A percentile compares a stretch with the other conserved stretches of the same genome.
These are phyloP conservation scores for Juglanconis oblonga DNA, from an alignment of 2,329 filamentous ascomycete genomes.

Conservation along the genomic window DNA sequence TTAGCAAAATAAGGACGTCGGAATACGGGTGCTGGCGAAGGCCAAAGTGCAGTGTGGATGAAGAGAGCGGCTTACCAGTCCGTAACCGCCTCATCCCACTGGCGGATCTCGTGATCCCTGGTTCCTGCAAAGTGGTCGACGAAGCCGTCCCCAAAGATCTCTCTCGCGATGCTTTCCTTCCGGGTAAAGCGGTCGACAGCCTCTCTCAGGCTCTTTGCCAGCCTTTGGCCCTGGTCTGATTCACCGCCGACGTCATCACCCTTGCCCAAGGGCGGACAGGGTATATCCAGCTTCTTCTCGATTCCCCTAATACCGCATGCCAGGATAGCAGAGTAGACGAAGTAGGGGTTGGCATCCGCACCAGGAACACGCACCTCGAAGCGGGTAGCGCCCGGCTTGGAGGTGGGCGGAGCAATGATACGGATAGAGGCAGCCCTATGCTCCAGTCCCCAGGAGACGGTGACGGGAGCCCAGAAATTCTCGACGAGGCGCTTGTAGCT, in stretches of 20 bases:
- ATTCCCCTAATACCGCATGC: conserved; percentile 88
- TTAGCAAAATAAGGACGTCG: conserved; percentile 20
- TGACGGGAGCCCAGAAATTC: conserved; percentile 98
- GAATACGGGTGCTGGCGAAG: background rate
- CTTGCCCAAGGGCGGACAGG: conserved; percentile 77
- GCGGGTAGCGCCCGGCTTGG: conserved; percentile 79
- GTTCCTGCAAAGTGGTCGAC: conserved; percentile 95
- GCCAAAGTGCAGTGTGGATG: background rate
- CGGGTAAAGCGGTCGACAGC: conserved; percentile 76
- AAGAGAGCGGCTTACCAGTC: conserved; percentile 73
- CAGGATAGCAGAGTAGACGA: conserved; percentile 81
- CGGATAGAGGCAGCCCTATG: conserved; percentile 90
- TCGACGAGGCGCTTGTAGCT: conserved; percentile 97
- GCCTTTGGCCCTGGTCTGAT: conserved; percentile 67
- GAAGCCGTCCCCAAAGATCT: conserved; percentile 92
- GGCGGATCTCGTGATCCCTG: conserved; percentile 80
- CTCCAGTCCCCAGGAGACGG: conserved; percentile 94
- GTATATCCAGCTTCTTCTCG: conserved; percentile 84
- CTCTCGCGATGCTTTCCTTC: conserved; percentile 80
- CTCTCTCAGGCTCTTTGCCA: conserved; percentile 84
- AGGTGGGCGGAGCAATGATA: conserved; percentile 82
- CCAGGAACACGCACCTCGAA: conserved; percentile 92
- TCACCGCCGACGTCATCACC: conserved; percentile 76
- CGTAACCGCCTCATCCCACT: conserved; percentile 96
- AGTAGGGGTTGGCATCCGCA: conserved; percentile 89